Evolutionary conservation across 2,329 filamentous ascomycete genomes (phyloP), one percentile per base, ranked within the genome.

Genomic region (Penicillium sp.): DNA sequence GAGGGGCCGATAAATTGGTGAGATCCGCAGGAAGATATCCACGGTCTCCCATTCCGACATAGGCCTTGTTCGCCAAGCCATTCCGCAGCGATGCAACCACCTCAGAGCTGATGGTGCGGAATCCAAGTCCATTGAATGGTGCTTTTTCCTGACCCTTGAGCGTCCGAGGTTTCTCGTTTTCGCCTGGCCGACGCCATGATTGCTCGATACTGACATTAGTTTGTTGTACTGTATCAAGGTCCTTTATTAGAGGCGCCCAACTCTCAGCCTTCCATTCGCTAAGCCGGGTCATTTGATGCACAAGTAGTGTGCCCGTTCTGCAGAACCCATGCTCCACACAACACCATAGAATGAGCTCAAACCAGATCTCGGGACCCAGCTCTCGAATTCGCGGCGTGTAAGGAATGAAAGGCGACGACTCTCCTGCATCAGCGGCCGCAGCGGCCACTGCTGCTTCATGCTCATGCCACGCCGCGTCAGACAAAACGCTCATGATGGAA

Each of bases 51-150:
- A 75, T 31, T 42, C 78, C 78, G 22, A 77, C 61, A 51, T 75
- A 76, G 40, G 79, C 66, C 12, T 67, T 63, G 56, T 78, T 81
- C 38, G 80, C 65, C 14, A 84, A 66, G 16, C 78, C 80, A 61
- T 84, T 81, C 30, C 84, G 71, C 38, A 84, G 77, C 6, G 81
- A 80, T 49, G 78, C 73, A 26, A 86, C 76, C 11, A 86, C 77
- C 68, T 87, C 84, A 40, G 76, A 75, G 63, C 83, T 86, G 62
- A 87, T 78, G 0, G 81, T 84, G 47, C 75, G 69, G 40, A 59
- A 57, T 2, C 73, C 76, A 33, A 78, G 70, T n/a, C 76, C 75
- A 30, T 72, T 66, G 56, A 77, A 75, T 3, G 70, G 61, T 7
- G 62, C 57, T 44, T 61, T 62, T 8, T 60, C 38, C 16, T 47